Evolutionary conservation across 345 rosid genomes (phyloP), one percentile per base, ranked within the genome.

Genomic region (Iberis pinnata): DNA sequence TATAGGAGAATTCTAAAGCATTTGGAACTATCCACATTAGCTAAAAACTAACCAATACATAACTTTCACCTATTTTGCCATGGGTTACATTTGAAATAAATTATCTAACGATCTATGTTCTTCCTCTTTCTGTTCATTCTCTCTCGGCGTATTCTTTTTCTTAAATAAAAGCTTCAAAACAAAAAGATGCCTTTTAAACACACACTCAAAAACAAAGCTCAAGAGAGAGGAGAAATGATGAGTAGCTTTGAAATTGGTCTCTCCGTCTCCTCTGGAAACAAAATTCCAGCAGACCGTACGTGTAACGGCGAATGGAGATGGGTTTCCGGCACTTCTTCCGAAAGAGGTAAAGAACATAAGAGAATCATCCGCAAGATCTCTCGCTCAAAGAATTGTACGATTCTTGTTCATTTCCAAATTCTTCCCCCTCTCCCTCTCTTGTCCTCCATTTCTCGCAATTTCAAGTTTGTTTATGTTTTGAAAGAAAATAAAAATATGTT

Each of bases 281-380:
- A 62, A 19, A 43, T 6, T 22, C 61, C 68, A 48, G 47, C 56
- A 33, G 4, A 9, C 9, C 13, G 15, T 37, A 4, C 24, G 22
- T n/a, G 16, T 47, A 60, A 61, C 49, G 31, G 60, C 62, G 5
- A 61, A 56, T 9, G 73, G 32, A 9, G 67, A 41, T 63, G 78
- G 72, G 67, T 83, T 85, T 58, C 97, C 95, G 20, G 64, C 77
- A 2, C 85, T 89, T 70, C 83, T 89, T 41, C 95, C 95, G 0
- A 81, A 76, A 60, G 84, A 83, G 65, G 76, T 85, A 16, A 68
- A 81, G 66, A 77, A 78, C 33, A 83, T 85, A 66, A 85, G 57
- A 70, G 97, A 89, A 43, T 86, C 89, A 16, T 83, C 74, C 50
- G 87, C 89, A 9, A 80, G 83, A 64, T 75, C 73, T 56, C 59